A percentile compares a stretch with the other conserved stretches of the same genome.
These are phyloP conservation scores for Citrus inodora DNA, from an alignment of 345 rosid genomes.

Conservation along the genomic window DNA sequence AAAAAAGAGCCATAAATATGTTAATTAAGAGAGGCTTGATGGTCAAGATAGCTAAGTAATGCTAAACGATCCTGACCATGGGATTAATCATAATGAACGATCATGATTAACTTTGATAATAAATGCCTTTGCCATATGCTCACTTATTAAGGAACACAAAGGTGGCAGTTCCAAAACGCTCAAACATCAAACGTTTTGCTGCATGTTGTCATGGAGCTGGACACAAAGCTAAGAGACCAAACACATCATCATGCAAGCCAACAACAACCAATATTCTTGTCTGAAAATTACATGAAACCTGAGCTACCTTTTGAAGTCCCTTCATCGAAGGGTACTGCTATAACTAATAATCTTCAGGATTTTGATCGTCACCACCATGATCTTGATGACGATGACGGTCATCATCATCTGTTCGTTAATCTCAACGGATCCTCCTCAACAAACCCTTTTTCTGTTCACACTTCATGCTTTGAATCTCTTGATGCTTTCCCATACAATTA, in stretches of 20 bases:
- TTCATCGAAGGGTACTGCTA: slow-evolving; percentile 22
- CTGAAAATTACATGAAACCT: slow-evolving; percentile 24
- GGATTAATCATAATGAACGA: slow-evolving; percentile 19
- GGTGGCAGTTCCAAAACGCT: slow-evolving; percentile 1
- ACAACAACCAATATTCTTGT: slow-evolving; percentile 21
- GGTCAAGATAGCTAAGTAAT: neutral
- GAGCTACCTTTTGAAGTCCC: slow-evolving; percentile 32
- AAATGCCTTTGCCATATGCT: slow-evolving; percentile 3
- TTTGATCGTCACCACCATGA: slow-evolving; percentile 40
- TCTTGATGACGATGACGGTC: slow-evolving; percentile 25
- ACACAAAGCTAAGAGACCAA: slow-evolving; percentile 11
- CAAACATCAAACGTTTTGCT: neutral
- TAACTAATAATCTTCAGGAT: slow-evolving; percentile 40
- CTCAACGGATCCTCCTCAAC: slow-evolving; percentile 44
- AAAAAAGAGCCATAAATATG: too few species aligned
- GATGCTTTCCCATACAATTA: slow-evolving; percentile 41
- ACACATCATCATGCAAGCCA: slow-evolving; percentile 4
- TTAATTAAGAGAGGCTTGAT: neutral
- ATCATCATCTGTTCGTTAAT: slow-evolving; percentile 22
- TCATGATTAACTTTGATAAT: slow-evolving; percentile 9
- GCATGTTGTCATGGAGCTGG: slow-evolving; percentile 18
- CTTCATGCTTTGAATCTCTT: slow-evolving; percentile 37
- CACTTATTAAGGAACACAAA: slow-evolving; percentile 20
- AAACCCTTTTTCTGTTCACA: slow-evolving; percentile 38
- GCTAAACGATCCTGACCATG: slow-evolving; percentile 6